These are phyloP conservation scores for Globisporangium splendens DNA, from an alignment of 352 stramenopile species.

Conservation along the genomic window DNA sequence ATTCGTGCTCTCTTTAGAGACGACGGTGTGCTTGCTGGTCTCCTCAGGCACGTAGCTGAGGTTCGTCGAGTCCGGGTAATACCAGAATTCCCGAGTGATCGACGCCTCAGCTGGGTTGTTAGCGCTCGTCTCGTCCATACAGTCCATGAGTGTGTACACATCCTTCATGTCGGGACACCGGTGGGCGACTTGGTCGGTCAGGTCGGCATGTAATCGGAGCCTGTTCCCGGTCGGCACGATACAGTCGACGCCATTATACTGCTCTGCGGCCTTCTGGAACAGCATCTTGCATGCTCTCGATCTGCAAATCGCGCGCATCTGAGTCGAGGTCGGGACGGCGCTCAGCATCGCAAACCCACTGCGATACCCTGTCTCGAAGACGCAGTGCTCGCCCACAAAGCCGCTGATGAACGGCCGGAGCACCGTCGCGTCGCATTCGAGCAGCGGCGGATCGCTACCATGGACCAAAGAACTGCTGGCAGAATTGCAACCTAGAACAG, in stretches of 20 bases:
- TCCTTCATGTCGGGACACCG: not conserved
- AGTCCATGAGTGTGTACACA: not conserved
- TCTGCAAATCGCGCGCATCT: not conserved
- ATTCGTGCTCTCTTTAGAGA: not conserved
- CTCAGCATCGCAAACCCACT: not conserved
- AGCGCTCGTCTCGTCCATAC: not conserved
- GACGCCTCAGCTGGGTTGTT: too few relatives aligned
- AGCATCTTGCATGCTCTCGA: not conserved
- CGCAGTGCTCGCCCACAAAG: not conserved
- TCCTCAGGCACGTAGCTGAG: not conserved
- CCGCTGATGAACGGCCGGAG: not conserved
- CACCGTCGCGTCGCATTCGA: not conserved
- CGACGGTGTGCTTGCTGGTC: not conserved
- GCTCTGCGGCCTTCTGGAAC: not conserved
- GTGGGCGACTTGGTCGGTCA: not conserved
- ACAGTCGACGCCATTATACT: not conserved
- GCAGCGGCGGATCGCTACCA: not conserved
- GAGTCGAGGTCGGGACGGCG: not conserved
- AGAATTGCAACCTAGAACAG: too few relatives aligned
- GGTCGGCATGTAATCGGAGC: not conserved
- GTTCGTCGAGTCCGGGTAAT: not conserved
- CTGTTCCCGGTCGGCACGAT: not conserved
- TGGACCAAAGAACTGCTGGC: too few relatives aligned
- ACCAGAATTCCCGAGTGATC: not conserved
- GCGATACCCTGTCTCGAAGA: not conserved